Conservation (phyloP, 164 flowering plant species). For the Stephania yunnanensis region DNA sequence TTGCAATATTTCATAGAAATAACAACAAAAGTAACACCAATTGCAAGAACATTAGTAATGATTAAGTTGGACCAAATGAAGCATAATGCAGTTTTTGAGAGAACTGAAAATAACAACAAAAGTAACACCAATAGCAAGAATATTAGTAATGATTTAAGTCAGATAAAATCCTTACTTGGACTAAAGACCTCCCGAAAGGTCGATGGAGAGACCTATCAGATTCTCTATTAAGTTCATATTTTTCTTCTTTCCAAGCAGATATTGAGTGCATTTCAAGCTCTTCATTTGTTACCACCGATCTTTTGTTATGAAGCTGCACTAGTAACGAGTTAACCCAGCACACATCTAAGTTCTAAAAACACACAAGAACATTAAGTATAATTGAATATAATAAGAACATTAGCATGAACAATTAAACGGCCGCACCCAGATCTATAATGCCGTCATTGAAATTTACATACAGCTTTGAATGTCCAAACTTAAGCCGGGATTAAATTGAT, state of each 20-base stretch:
- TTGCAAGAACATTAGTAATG: no score
- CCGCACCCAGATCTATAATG: no score
- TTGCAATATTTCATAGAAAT: no score
- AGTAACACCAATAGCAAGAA: background rate
- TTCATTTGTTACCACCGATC: no score
- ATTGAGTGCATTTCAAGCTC: no score
- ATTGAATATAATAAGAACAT: no score
- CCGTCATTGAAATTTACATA: no score
- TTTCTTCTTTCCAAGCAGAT: constrained; percentile 42
- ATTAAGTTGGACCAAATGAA: background rate
- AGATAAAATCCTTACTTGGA: constrained; percentile 27
- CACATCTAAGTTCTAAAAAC: no score
- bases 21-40: no score
- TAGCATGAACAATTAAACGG: no score
- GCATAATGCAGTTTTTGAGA: background rate
- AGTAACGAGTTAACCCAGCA: no score
- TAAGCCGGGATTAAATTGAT: background rate
- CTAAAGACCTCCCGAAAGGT: constrained; percentile 21
- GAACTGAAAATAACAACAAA: background rate
- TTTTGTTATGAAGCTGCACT: no score
- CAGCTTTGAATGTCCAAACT: background rate
- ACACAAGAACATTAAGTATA: constrained; percentile 6
- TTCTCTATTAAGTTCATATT: constrained; percentile 20
- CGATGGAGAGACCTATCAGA: constrained; percentile 12
- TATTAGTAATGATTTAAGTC: background rate